phyloP scores from a whole-genome alignment of 2,329 filamentous ascomycete species.

The Thielaviopsis cerberus region DNA sequence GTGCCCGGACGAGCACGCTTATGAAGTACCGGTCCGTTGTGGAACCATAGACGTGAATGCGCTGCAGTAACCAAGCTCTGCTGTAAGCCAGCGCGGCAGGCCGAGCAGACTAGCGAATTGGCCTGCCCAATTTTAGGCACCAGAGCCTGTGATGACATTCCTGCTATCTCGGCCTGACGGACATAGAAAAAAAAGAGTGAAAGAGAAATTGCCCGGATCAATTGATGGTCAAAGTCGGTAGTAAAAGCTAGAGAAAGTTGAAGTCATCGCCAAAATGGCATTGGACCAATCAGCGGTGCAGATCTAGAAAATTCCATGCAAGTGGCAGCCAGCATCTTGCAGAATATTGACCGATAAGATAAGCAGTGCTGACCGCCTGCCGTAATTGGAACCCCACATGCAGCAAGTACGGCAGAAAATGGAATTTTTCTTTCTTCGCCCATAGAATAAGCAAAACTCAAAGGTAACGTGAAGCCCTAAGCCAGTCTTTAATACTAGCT shows the following conservation, averaged over 20 bases:
- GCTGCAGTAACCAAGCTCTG: background rate
- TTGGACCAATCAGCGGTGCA: conserved; percentile 3
- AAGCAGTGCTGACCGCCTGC: conserved; percentile 10
- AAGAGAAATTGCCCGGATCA: background rate
- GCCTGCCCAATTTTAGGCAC: conserved; percentile 10
- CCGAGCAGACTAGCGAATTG: conserved; percentile 6
- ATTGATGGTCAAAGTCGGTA: background rate
- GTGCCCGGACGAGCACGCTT: conserved; percentile 6
- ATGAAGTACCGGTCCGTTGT: background rate
- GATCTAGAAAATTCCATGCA: conserved; percentile 4
- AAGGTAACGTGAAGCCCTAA: background rate
- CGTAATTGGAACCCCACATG: background rate
- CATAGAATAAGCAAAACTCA: background rate
- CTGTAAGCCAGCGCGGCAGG: background rate
- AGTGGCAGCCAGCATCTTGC: background rate
- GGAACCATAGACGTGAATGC: conserved; percentile 4
- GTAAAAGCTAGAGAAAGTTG: background rate
- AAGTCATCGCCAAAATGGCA: background rate
- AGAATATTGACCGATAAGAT: conserved; percentile 8
- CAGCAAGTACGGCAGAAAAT: conserved; percentile 8
- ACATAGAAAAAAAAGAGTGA: background rate
- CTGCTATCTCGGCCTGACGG: background rate
- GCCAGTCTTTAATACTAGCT: background rate
- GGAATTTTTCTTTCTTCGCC: conserved; percentile 8
- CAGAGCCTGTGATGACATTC: conserved; percentile 10